Conservation (phyloP, 306 rosid genomes). For the Quillaja saponaria region DNA sequence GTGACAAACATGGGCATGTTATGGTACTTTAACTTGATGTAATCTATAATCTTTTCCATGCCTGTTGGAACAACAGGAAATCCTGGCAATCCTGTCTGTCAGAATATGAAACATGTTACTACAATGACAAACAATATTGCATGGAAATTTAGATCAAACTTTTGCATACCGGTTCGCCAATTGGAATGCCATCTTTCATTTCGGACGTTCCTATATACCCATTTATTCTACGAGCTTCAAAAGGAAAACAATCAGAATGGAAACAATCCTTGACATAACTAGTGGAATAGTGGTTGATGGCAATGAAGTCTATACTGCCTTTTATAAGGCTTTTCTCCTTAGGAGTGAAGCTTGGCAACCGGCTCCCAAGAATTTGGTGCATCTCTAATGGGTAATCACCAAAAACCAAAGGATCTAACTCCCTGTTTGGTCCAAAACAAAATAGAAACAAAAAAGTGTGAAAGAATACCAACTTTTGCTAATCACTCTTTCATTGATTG, state of each 20-base stretch:
- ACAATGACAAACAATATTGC: neutral
- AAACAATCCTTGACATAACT: constrained; percentile 59
- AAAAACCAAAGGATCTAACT: constrained; percentile 49
- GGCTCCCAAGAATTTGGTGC: constrained; percentile 47
- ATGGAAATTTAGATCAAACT: too few species aligned
- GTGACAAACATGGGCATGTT: constrained; percentile 57
- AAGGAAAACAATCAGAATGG: constrained; percentile 37
- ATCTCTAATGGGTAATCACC: constrained; percentile 67
- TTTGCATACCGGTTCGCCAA: constrained; percentile 62
- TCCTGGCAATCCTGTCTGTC: constrained; percentile 50
- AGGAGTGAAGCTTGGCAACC: constrained; percentile 49
- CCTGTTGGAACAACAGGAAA: constrained; percentile 70
- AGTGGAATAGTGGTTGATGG: constrained; percentile 57
- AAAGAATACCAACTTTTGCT: too few species aligned
- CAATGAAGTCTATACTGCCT: constrained; percentile 60
- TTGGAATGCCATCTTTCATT: constrained; percentile 52
- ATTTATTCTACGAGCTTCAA: constrained; percentile 39
- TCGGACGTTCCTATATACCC: constrained; percentile 44
- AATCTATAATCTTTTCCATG: constrained; percentile 52
- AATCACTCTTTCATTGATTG: too few species aligned
- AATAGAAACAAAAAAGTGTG: too few species aligned
- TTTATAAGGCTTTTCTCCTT: constrained; percentile 44
- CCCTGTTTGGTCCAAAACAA: constrained; percentile 35
- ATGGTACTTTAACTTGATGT: constrained; percentile 50
- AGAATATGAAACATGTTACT: neutral